Evolutionary conservation across 495 filamentous ascomycete species (phyloP).

Genomic region (Aspergillus taichungensis): DNA sequence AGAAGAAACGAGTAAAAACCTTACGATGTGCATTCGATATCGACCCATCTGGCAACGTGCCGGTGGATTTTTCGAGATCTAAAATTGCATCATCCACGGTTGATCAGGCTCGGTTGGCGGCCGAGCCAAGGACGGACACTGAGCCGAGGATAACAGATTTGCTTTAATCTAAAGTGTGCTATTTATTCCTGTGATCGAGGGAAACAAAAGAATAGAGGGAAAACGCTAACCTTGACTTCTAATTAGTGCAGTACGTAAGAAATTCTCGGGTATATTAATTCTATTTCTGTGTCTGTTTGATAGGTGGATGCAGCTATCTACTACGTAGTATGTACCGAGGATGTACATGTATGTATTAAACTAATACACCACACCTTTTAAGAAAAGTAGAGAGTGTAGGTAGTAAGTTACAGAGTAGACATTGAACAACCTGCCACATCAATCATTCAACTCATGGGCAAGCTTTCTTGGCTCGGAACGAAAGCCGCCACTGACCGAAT

Average conservation of each 20-base stretch:
- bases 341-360: no score
- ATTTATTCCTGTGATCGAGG: neutral
- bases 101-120: neutral
- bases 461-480: slow-evolving; percentile 9
- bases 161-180: neutral
- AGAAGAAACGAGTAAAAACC: no score
- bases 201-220: neutral
- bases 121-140: neutral
- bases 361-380: neutral
- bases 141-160: neutral
- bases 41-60: no score
- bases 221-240: neutral
- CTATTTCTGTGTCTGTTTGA: no score
- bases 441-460: slow-evolving; percentile 1
- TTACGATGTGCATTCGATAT: no score
- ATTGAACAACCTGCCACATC: no score
- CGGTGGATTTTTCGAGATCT: no score
- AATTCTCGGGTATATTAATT: no score
- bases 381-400: neutral
- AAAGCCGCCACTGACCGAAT: slow-evolving; percentile 4
- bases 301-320: no score
- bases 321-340: no score
- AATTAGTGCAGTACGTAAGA: no score
- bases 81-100: no score
- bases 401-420: neutral